phyloP scores from a whole-genome alignment of 192 early-diverging fungal species.

The Gorgonomyces haynaldii region DNA sequence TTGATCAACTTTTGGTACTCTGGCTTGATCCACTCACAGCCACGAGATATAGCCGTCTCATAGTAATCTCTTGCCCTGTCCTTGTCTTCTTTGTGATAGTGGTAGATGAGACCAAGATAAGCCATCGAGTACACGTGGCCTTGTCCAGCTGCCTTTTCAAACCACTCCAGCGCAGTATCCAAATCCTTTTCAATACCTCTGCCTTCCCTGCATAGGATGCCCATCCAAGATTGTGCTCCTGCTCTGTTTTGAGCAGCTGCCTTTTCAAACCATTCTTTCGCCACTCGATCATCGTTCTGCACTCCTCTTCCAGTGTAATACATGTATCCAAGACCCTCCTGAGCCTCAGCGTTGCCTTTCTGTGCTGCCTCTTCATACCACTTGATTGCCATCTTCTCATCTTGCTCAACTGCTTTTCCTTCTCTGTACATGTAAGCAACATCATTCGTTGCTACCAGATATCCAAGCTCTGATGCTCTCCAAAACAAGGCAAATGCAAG shows the following conservation, averaged over 20 bases:
- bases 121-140: not conserved
- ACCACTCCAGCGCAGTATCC: constrained; percentile 3
- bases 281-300: not conserved
- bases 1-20: no score
- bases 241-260: constrained; percentile 49
- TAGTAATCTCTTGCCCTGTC: constrained; percentile 1
- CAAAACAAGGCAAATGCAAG: no score
- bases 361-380: constrained; percentile 13
- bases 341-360: constrained; percentile 4
- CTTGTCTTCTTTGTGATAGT: not conserved
- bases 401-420: constrained; percentile 8
- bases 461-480: no score
- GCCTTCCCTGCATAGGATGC: constrained; percentile 7
- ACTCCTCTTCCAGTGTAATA: constrained; percentile 4
- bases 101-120: not conserved
- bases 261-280: constrained; percentile 3
- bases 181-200: constrained; percentile 9
- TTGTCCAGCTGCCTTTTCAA: constrained; percentile 9
- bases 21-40: no score
- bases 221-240: constrained; percentile 22
- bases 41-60: no score
- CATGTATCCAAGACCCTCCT: constrained; percentile 4
- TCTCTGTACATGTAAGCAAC: constrained; percentile 36
- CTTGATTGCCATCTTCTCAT: constrained; percentile 5
- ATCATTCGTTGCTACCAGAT: no score